Conservation (phyloP, 495 filamentous ascomycete genomes). For the Tuber calosporum region DNA sequence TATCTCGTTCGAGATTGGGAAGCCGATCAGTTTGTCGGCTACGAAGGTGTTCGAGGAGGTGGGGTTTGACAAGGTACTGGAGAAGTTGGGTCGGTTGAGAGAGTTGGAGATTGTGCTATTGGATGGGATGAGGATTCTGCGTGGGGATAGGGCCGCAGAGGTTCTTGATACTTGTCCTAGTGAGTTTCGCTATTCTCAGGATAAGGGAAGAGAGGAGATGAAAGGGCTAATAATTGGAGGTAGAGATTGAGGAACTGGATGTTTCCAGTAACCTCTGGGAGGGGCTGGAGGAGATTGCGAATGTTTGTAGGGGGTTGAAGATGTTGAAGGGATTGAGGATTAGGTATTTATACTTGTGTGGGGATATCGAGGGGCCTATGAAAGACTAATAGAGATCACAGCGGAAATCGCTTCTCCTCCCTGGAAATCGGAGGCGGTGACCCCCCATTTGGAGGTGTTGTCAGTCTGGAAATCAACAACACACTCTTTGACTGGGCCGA, state of each 20-base stretch:
- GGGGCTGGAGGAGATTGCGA: slow-evolving; percentile 55
- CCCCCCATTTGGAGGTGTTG: slow-evolving; percentile 51
- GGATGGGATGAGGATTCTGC: slow-evolving; percentile 60
- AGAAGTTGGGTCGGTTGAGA: slow-evolving; percentile 65
- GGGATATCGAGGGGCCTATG: not conserved
- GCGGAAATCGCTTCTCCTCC: slow-evolving; percentile 67
- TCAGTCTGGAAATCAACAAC: slow-evolving; percentile 64
- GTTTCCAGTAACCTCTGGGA: slow-evolving; percentile 77
- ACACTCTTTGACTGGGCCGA: slow-evolving; percentile 67
- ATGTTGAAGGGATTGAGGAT: slow-evolving; percentile 59
- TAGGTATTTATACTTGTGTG: slow-evolving; percentile 49
- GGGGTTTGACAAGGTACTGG: slow-evolving; percentile 87
- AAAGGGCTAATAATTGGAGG: slow-evolving; percentile 28
- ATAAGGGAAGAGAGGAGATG: not conserved
- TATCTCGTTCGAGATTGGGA: slow-evolving; percentile 28
- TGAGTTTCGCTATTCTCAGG: slow-evolving; percentile 16
- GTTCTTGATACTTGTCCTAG: slow-evolving; percentile 51
- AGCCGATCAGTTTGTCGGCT: slow-evolving; percentile 60
- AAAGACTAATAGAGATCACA: slow-evolving; percentile 41
- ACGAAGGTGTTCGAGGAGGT: slow-evolving; percentile 85
- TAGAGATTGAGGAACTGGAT: slow-evolving; percentile 72
- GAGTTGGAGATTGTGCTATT: slow-evolving; percentile 75
- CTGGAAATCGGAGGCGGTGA: slow-evolving; percentile 41
- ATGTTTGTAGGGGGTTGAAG: slow-evolving; percentile 61
- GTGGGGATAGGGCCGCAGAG: slow-evolving; percentile 43